phyloP scores from a whole-genome alignment of 768 basidiomycete species.

The Flagelloscypha sp. region DNA sequence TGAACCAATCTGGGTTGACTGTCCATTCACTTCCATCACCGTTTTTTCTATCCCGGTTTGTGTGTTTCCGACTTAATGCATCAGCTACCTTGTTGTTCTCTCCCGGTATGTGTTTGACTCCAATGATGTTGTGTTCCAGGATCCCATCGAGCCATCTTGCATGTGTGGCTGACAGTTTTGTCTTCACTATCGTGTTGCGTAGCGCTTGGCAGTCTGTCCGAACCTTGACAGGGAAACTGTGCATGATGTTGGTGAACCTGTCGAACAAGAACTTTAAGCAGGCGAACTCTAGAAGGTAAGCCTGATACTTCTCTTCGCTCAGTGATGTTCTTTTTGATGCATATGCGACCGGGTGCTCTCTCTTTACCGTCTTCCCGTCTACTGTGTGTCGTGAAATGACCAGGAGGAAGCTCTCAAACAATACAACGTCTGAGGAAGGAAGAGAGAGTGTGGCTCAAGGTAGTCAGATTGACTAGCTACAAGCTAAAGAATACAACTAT shows the following conservation, averaged over 20 bases:
- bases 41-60: slow-evolving; percentile 10
- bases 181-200: slow-evolving; percentile 15
- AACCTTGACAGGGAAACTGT: slow-evolving; percentile 17
- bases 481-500: too few species aligned
- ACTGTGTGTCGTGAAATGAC: too few species aligned
- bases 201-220: slow-evolving; percentile 28
- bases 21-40: slow-evolving; percentile 12
- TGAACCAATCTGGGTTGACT: slow-evolving; percentile 20
- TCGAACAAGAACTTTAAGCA: slow-evolving; percentile 19
- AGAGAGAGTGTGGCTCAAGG: too few species aligned
- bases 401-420: too few species aligned
- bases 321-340: slow-evolving; percentile 26
- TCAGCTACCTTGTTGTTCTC: slow-evolving; percentile 16
- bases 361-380: slow-evolving; percentile 12
- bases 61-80: slow-evolving; percentile 17
- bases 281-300: slow-evolving; percentile 25
- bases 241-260: slow-evolving; percentile 18
- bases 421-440: too few species aligned
- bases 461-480: too few species aligned
- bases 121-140: slow-evolving; percentile 14
- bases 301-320: slow-evolving; percentile 21
- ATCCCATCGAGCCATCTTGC: slow-evolving; percentile 21
- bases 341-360: slow-evolving; percentile 23
- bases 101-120: slow-evolving; percentile 16
- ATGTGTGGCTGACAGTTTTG: slow-evolving; percentile 16